These are phyloP conservation scores for Lactuca saligna DNA, from an alignment of 129 eudicot genomes.

Conservation along the genomic window DNA sequence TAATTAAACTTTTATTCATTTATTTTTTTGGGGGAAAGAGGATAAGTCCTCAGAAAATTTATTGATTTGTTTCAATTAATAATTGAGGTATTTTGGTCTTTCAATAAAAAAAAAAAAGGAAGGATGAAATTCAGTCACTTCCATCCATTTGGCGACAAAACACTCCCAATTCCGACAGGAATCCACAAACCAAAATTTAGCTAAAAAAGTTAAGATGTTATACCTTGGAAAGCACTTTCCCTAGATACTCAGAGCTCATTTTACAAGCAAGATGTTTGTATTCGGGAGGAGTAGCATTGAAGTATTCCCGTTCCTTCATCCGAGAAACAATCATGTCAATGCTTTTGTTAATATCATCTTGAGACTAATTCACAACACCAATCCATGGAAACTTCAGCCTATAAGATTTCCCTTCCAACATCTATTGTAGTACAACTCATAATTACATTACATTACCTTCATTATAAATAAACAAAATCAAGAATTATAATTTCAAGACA, in stretches of 20 bases:
- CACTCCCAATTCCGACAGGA: too few species aligned
- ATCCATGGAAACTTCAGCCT: slow-evolving; percentile 95
- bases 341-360: slow-evolving; percentile 83
- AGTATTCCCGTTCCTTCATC: slow-evolving; percentile 80
- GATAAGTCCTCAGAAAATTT: too few species aligned
- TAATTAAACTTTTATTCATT: too few species aligned
- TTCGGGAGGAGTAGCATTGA: slow-evolving; percentile 71
- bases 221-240: slow-evolving; percentile 86
- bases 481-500: slow-evolving; percentile 2
- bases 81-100: too few species aligned
- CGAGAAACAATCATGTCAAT: slow-evolving; percentile 97
- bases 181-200: too few species aligned
- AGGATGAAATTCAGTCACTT: too few species aligned
- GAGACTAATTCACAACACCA: slow-evolving; percentile 94
- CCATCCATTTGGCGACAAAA: too few species aligned
- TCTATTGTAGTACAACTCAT: slow-evolving; percentile 29
- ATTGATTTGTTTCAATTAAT: too few species aligned
- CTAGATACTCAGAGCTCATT: slow-evolving; percentile 97
- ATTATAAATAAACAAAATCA: too few species aligned
- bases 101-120: too few species aligned
- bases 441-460: too few species aligned
- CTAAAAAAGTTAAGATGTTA: background rate
- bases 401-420: slow-evolving; percentile 87
- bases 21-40: too few species aligned
- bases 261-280: slow-evolving; percentile 74